phyloP scores from a whole-genome alignment of 495 filamentous ascomycete genomes.

The Annulohypoxylon stygium region DNA sequence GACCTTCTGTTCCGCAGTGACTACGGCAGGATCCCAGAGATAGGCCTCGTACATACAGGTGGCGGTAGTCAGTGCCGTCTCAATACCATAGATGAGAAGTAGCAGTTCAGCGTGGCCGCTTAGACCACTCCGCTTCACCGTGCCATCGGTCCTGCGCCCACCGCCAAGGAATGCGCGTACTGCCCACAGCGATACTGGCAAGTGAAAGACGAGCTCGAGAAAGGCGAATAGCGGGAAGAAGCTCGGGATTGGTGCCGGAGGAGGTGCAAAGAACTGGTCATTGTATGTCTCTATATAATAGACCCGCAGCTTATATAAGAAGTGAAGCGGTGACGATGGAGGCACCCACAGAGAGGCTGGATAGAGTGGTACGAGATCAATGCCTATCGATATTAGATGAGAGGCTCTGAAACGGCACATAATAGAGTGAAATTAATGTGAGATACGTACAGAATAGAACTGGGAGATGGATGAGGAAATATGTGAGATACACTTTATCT shows the following conservation, averaged over 20 bases:
- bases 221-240: slow-evolving; percentile 80
- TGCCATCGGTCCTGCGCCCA: slow-evolving; percentile 17
- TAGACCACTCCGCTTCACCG: slow-evolving; percentile 39
- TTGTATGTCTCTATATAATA: slow-evolving; percentile 77
- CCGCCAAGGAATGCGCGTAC: slow-evolving; percentile 48
- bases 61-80: slow-evolving; percentile 78
- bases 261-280: slow-evolving; percentile 79
- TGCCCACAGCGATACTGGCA: slow-evolving; percentile 75
- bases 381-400: slow-evolving; percentile 57
- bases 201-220: slow-evolving; percentile 76
- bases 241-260: slow-evolving; percentile 61
- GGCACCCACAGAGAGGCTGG: slow-evolving; percentile 66
- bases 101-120: slow-evolving; percentile 70
- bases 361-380: slow-evolving; percentile 76
- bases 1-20: slow-evolving; percentile 65
- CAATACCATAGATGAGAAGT: slow-evolving; percentile 75
- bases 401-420: neutral
- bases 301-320: slow-evolving; percentile 64
- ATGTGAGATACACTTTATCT: slow-evolving; percentile 73
- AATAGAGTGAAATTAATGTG: neutral
- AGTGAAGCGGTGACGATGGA: slow-evolving; percentile 54
- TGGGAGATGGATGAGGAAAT: slow-evolving; percentile 77
- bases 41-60: slow-evolving; percentile 70
- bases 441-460: slow-evolving; percentile 73
- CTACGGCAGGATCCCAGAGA: slow-evolving; percentile 65